Conservation (phyloP, 2,329 filamentous ascomycete species). For the Hymenoscyphus repandus region DNA sequence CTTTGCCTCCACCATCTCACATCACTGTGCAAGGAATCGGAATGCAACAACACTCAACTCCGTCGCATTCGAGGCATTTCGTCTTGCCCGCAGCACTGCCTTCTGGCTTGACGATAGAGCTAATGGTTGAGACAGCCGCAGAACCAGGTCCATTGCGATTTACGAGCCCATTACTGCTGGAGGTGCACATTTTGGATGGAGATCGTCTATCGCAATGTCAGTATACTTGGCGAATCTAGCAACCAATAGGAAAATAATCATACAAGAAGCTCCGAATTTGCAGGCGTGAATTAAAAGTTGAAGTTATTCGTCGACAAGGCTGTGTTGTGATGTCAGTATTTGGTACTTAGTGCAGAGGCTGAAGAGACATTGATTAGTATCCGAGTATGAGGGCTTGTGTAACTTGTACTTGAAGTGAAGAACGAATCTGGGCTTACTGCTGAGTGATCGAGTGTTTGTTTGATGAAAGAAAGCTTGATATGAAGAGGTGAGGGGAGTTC, state of each 20-base stretch:
- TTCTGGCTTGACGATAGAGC: constrained; percentile 46
- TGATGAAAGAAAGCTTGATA: too few species aligned
- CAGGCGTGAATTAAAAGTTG: neutral
- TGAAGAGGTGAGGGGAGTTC: too few species aligned
- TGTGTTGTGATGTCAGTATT: constrained; percentile 5
- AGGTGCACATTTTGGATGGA: constrained; percentile 29
- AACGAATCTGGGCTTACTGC: too few species aligned
- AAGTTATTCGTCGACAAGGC: neutral
- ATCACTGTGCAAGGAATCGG: constrained; percentile 47
- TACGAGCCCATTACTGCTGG: constrained; percentile 31
- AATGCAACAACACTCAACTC: constrained; percentile 50
- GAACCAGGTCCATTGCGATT: constrained; percentile 44
- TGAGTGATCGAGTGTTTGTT: too few species aligned
- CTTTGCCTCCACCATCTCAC: constrained; percentile 23
- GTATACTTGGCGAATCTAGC: neutral
- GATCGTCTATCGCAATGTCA: neutral
- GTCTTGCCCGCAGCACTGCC: constrained; percentile 38
- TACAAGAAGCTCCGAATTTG: neutral
- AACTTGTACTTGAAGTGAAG: too few species aligned
- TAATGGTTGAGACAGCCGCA: constrained; percentile 43
- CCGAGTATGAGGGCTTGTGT: too few species aligned
- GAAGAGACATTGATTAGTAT: neutral
- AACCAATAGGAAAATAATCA: neutral
- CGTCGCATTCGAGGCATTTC: constrained; percentile 46
- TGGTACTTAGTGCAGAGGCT: neutral